Conservation (phyloP, 1,284 basidiomycete genomes). For the Apiotrichum gracile region DNA sequence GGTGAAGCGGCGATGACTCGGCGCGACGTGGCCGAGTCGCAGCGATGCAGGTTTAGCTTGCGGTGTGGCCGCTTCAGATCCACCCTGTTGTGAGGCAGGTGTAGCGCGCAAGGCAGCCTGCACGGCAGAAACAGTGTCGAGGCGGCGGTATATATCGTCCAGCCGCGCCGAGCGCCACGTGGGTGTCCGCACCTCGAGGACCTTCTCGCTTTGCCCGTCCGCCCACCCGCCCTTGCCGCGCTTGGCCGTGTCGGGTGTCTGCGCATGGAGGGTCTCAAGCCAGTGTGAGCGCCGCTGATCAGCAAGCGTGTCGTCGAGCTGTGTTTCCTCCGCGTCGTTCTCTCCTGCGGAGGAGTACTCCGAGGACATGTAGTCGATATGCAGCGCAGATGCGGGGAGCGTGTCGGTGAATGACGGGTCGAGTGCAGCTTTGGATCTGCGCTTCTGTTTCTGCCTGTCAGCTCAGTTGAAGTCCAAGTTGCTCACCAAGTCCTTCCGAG, state of each 20-base stretch:
- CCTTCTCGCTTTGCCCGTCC: conserved; percentile 55
- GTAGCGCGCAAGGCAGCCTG: conserved; percentile 19
- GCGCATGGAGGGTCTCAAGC: conserved; percentile 4
- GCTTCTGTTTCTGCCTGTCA: conserved; percentile 41
- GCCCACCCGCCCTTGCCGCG: conserved; percentile 58
- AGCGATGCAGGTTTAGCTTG: not conserved
- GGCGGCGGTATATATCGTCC: conserved; percentile 30
- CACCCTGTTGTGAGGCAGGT: conserved; percentile 9
- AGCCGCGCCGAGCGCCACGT: conserved; percentile 39
- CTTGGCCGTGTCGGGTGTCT: conserved; percentile 28
- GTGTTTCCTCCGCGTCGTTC: conserved; percentile 19
- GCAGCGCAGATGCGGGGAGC: conserved; percentile 29
- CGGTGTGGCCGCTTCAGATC: not conserved
- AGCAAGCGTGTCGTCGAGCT: not conserved
- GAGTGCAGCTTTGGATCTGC: conserved; percentile 30
- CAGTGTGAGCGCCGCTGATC: conserved; percentile 8
- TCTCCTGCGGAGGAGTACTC: conserved; percentile 45
- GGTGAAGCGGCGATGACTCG: conserved; percentile 27
- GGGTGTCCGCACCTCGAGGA: conserved; percentile 61
- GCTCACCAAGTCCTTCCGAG: conserved; percentile 44
- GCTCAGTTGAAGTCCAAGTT: not conserved
- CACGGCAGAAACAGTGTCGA: conserved; percentile 27
- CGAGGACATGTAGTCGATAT: conserved; percentile 46
- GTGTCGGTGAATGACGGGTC: conserved; percentile 21
- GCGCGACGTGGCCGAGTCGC: conserved; percentile 30